These are phyloP conservation scores for Aspergillus affinis DNA, from an alignment of 495 filamentous ascomycete species.

Conservation along the genomic window DNA sequence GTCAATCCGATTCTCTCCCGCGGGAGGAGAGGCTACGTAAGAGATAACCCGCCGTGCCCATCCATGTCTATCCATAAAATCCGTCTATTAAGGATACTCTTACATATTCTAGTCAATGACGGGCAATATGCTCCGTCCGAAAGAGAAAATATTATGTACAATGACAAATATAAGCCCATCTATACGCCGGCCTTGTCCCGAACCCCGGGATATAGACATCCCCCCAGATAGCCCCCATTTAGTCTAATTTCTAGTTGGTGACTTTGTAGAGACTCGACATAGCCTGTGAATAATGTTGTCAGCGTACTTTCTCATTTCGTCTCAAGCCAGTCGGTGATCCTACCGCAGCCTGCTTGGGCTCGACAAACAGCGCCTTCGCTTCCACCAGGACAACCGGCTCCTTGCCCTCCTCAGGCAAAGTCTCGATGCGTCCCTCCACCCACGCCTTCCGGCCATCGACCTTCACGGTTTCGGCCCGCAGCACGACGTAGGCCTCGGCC, in stretches of 20 bases:
- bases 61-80: too few species aligned
- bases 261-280: slow-evolving; percentile 33
- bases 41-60: not conserved
- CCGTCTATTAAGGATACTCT: not conserved
- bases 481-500: slow-evolving; percentile 73
- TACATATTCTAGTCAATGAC: not conserved
- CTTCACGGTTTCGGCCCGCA: slow-evolving; percentile 79
- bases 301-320: not conserved
- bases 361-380: slow-evolving; percentile 84
- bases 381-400: slow-evolving; percentile 68
- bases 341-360: slow-evolving; percentile 80
- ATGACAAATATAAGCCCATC: slow-evolving; percentile 1
- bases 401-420: slow-evolving; percentile 62
- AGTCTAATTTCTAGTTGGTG: slow-evolving; percentile 11
- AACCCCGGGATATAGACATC: not conserved
- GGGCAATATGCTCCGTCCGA: not conserved
- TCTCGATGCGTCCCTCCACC: slow-evolving; percentile 90
- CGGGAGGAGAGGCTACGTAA: not conserved
- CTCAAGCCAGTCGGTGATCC: slow-evolving; percentile 26
- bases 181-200: slow-evolving; percentile 7
- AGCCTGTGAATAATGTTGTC: slow-evolving; percentile 23
- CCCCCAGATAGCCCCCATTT: not conserved
- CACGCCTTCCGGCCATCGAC: slow-evolving; percentile 95
- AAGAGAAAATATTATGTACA: slow-evolving; percentile 14
- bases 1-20: slow-evolving; percentile 8